Evolutionary conservation across 148 eudicot genomes (phyloP).

Genomic region (Vaccinium corymbosum): DNA sequence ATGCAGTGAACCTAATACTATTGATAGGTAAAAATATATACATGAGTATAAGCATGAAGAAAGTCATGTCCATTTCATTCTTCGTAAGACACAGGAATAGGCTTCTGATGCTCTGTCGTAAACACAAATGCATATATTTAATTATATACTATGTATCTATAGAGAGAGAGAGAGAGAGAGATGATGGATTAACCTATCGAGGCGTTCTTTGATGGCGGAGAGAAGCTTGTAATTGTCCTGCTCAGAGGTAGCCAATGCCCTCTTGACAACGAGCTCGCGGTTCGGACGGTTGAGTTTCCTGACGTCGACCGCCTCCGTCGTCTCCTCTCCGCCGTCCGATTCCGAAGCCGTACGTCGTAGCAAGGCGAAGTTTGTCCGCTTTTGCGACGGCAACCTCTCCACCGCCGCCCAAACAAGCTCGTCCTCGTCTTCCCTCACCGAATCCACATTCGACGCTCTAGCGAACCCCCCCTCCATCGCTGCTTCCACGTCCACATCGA

Average conservation of each 20-base stretch:
- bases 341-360: constrained; percentile 33
- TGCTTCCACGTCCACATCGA: constrained; percentile 47
- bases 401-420: constrained; percentile 79
- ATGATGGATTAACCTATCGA: constrained; percentile 39
- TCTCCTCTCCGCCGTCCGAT: constrained; percentile 18
- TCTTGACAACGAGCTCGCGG: constrained; percentile 64
- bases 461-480: constrained; percentile 42
- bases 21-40: too few relatives aligned
- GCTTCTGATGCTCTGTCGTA: too few relatives aligned
- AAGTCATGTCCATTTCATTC: too few relatives aligned
- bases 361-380: constrained; percentile 50
- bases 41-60: too few relatives aligned
- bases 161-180: neutral
- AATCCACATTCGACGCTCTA: constrained; percentile 58
- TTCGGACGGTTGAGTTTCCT: constrained; percentile 50
- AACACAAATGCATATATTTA: too few relatives aligned
- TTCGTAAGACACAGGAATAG: too few relatives aligned
- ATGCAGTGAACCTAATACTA: too few relatives aligned
- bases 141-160: too few relatives aligned
- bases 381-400: constrained; percentile 61
- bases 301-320: constrained; percentile 53
- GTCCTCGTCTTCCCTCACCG: constrained; percentile 51
- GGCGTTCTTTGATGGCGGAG: constrained; percentile 69
- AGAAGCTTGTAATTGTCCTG: constrained; percentile 77
- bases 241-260: constrained; percentile 69